phyloP scores from a whole-genome alignment of 108 stramenopile genomes.

The Stephanodiscus triporus region DNA sequence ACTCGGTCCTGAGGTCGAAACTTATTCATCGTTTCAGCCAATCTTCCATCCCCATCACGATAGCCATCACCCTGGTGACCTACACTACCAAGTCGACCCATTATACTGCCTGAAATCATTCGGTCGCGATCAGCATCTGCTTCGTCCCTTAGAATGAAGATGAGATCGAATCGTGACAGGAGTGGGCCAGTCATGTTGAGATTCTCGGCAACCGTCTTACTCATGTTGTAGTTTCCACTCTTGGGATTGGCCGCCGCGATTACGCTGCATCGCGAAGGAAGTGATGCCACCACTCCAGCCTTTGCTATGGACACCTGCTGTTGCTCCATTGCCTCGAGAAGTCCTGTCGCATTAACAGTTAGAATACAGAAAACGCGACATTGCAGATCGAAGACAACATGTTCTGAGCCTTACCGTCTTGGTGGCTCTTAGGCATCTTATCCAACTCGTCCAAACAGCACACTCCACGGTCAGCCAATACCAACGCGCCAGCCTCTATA shows the following conservation, averaged over 20 bases:
- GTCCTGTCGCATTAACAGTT: slow-evolving; percentile 37
- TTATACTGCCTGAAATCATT: slow-evolving; percentile 90
- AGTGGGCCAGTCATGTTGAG: slow-evolving; percentile 93
- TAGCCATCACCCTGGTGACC: background rate
- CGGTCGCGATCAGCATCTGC: slow-evolving; percentile 92
- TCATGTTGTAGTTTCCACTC: slow-evolving; percentile 93
- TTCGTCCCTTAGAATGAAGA: slow-evolving; percentile 95
- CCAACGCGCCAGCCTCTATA: slow-evolving; percentile 97
- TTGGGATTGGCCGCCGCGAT: slow-evolving; percentile 98
- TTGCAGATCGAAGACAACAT: background rate
- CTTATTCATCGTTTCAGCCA: slow-evolving; percentile 23
- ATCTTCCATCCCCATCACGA: background rate
- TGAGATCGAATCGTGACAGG: slow-evolving; percentile 96
- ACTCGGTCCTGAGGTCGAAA: slow-evolving; percentile 25
- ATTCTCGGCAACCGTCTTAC: slow-evolving; percentile 93
- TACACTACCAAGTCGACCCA: slow-evolving; percentile 72
- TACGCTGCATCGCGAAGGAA: slow-evolving; percentile 92
- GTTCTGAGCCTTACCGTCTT: slow-evolving; percentile 60
- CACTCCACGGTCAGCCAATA: slow-evolving; percentile 94
- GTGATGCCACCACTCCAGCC: slow-evolving; percentile 91
- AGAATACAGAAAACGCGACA: background rate
- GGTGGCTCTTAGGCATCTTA: slow-evolving; percentile 91
- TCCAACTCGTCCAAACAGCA: slow-evolving; percentile 99
- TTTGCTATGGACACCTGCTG: slow-evolving; percentile 98
- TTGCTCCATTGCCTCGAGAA: slow-evolving; percentile 99